Conservation (phyloP, 768 basidiomycete species). For the Termitomyces titanicus region DNA sequence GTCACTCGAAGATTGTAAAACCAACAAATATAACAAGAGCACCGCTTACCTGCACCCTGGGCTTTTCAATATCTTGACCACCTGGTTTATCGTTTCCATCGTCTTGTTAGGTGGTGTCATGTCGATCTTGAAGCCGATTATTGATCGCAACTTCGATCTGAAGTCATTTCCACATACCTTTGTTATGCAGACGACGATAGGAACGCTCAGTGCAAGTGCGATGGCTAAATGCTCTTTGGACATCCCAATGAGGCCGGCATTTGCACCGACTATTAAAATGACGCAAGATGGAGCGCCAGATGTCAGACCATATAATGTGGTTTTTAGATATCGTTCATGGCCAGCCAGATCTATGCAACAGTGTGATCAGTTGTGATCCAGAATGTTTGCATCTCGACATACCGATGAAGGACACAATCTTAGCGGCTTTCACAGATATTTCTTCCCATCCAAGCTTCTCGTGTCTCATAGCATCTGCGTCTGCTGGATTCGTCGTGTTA, state of each 20-base stretch:
- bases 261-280: slow-evolving; percentile 91
- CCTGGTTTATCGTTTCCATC: slow-evolving; percentile 89
- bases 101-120: slow-evolving; percentile 95
- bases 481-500: slow-evolving; percentile 47
- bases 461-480: slow-evolving; percentile 62
- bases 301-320: slow-evolving; percentile 91
- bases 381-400: slow-evolving; percentile 5
- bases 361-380: not conserved
- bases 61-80: slow-evolving; percentile 86
- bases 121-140: slow-evolving; percentile 59
- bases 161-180: slow-evolving; percentile 50
- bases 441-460: slow-evolving; percentile 97
- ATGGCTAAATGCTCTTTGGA: slow-evolving; percentile 97
- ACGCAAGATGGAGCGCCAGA: slow-evolving; percentile 92
- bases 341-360: slow-evolving; percentile 77
- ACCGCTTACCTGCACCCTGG: slow-evolving; percentile 81
- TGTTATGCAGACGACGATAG: slow-evolving; percentile 90
- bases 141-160: not conserved
- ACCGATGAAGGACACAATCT: slow-evolving; percentile 94
- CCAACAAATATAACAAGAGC: not conserved
- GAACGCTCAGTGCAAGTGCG: slow-evolving; percentile 88
- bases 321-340: slow-evolving; percentile 90
- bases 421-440: slow-evolving; percentile 82
- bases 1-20: not conserved
- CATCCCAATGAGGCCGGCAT: slow-evolving; percentile 90